Evolutionary conservation across 306 rosid genomes (phyloP), one percentile per base, ranked within the genome.

Genomic region (Ceratonia siliqua): DNA sequence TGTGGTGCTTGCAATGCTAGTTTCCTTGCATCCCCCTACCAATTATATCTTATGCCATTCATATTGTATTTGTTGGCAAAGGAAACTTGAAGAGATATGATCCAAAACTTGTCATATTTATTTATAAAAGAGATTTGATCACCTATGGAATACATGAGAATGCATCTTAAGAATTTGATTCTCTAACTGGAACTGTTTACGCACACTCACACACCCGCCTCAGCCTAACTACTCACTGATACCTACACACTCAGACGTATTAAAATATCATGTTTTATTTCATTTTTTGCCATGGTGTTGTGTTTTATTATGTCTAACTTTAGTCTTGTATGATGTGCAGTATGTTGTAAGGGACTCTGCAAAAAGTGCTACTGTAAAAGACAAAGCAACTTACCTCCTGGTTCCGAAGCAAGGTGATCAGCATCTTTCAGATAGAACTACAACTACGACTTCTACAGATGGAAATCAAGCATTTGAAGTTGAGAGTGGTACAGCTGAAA

Each of bases 291-390:
- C n/a, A n/a, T 64, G 54, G n/a, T n/a, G n/a, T n/a, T n/a, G n/a
- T n/a, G 32, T 77, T 72, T 62, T 41, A 72, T 33, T 59, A 49
- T 50, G 43, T 49, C 59, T 46, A 36, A 32, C 43, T 53, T 41
- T 58, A 57, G 54, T 35, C 68, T 17, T 85, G 36, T 71, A 17
- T 64, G 42, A 58, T 80, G 82, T 17, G 38, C 94, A 87, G 94
- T 85, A 89, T 81, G 91, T 89, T 74, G 78, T 87, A 59, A 81
- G 85, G 79, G 85, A 87, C 78, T 62, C 84, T 7, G 72, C 69
- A 21, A 89, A 87, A 76, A 73, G 78, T 66, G 64, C 69, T 35
- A 30, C 57, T 17, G 71, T 63, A 3, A 74, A 75, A 71, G 89
- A 83, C 78, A 87, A 77, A 86, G 66, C 91, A 74, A 79, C 78